These are phyloP conservation scores for Cladophialophora chaetospira DNA, from an alignment of 2,329 filamentous ascomycete genomes.

Conservation along the genomic window DNA sequence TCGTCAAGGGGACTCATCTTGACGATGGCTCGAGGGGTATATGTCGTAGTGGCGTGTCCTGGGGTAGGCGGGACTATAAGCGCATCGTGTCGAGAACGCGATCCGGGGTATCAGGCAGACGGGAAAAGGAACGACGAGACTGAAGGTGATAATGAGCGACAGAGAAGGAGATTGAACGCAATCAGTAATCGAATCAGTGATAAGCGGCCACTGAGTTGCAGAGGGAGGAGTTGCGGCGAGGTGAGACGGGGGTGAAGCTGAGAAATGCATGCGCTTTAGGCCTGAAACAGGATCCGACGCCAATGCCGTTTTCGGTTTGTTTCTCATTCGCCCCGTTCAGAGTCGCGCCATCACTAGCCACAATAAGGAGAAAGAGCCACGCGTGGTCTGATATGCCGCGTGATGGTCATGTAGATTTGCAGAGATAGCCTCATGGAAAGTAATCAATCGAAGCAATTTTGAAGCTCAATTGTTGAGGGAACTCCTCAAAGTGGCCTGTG, in stretches of 20 bases:
- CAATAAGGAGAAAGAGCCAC: not conserved
- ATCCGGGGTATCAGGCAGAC: not conserved
- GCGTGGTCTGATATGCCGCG: no score
- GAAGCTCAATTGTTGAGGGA: not conserved
- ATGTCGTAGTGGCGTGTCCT: not conserved
- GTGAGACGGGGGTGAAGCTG: slow-evolving; percentile 13
- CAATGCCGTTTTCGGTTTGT: not conserved
- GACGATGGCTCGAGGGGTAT: not conserved
- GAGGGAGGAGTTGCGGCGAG: not conserved
- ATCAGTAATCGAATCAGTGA: not conserved
- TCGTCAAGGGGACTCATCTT: slow-evolving; percentile 8
- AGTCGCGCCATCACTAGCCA: slow-evolving; percentile 4
- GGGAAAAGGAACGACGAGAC: not conserved
- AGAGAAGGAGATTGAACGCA: not conserved
- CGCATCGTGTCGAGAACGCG: not conserved
- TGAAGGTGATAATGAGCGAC: slow-evolving; percentile 2
- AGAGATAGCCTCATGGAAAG: no score
- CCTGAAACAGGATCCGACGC: slow-evolving; percentile 10
- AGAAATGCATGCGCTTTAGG: slow-evolving; percentile 8
- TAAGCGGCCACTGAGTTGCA: slow-evolving; percentile 10
- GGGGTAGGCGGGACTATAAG: not conserved
- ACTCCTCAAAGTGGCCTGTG: not conserved
- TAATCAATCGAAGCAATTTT: no score
- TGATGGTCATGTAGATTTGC: no score
- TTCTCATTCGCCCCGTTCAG: not conserved